Base-by-base conservation (phyloP, 2,329 filamentous ascomycete genomes). In the Colletotrichum aenigma region DNA sequence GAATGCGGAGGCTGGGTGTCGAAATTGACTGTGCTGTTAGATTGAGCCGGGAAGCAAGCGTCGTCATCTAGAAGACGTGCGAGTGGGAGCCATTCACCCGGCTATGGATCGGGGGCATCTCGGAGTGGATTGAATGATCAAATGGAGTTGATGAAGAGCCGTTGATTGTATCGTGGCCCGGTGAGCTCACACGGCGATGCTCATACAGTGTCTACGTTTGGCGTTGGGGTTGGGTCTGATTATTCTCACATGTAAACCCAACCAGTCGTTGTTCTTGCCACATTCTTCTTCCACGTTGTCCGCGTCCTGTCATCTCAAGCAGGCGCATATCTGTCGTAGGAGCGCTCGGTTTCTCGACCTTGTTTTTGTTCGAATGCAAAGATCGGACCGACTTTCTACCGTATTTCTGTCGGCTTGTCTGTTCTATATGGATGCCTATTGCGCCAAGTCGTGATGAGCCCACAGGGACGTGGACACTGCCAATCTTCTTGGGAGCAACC, bases 401-500 rank as follows among this genome's bases (percentile, higher is more conserved):
- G 3, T 13, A 4, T 48, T 4, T 7, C 10, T 52, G n/a, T 6
- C 3, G 43, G 43, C 18, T n/a, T 0, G 43, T 48, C 2, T n/a
- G n/a, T 48, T 21, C n/a, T 21, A 21, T 4, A 7, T 52, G n/a
- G 43, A 52, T 52, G 43, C 43, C 43, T 52, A 13, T 24, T 52
- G 2, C n/a, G 43, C 43, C 12, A 21, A 24, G 43, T 52, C 10
- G 43, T 21, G n/a, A 52, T 21, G 43, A 24, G 43, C 12, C 43
- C 43, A 52, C n/a, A 7, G n/a, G 0, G 0, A 0, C 43, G 6
- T 52, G 0, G 10, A 52, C 43, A 52, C n/a, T 52, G 43, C 0
- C 43, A 7, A 21, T 13, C 6, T 10, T 13, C 0, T 1, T 4
- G 1, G n/a, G 0, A 7, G 43, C 43, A 52, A 13, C 7, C 43